Conservation (phyloP, 1,139 yeast species). For the Kazachstania sp. region DNA sequence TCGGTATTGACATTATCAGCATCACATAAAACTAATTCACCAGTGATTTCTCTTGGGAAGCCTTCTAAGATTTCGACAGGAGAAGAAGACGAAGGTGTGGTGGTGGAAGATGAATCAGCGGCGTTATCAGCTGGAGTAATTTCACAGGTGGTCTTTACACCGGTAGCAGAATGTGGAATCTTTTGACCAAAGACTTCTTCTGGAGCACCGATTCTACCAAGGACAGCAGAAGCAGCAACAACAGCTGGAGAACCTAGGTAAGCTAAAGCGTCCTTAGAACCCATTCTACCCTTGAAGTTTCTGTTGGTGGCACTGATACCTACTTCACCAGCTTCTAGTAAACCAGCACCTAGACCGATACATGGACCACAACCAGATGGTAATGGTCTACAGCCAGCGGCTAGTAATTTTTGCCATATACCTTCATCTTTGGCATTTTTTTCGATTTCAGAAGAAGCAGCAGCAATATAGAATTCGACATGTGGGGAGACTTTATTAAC, state of each 20-base stretch:
- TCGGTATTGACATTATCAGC: slow-evolving; percentile 98
- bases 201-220: slow-evolving; percentile 90
- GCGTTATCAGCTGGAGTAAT: slow-evolving; percentile 21
- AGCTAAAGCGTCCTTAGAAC: slow-evolving; percentile 91
- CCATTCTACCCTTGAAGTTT: slow-evolving; percentile 99
- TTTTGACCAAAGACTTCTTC: slow-evolving; percentile 60
- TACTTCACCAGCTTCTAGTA: slow-evolving; percentile 89
- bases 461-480: slow-evolving; percentile 94
- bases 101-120: slow-evolving; percentile 29
- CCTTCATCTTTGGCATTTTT: slow-evolving; percentile 84
- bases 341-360: slow-evolving; percentile 92
- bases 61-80: slow-evolving; percentile 72
- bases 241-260: slow-evolving; percentile 96
- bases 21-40: slow-evolving; percentile 89
- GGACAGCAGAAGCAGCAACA: slow-evolving; percentile 93
- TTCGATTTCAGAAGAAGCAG: slow-evolving; percentile 91
- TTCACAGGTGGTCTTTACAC: slow-evolving; percentile 31
- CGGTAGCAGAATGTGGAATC: slow-evolving; percentile 16
- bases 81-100: slow-evolving; percentile 31
- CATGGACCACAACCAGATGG: slow-evolving; percentile 99
- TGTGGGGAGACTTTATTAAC: slow-evolving; percentile 75
- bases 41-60: slow-evolving; percentile 79
- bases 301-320: slow-evolving; percentile 98
- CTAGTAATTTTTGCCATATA: slow-evolving; percentile 82
- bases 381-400: slow-evolving; percentile 89